Conservation (phyloP, 768 basidiomycete species). For the Stropharia rugosoannulata region DNA sequence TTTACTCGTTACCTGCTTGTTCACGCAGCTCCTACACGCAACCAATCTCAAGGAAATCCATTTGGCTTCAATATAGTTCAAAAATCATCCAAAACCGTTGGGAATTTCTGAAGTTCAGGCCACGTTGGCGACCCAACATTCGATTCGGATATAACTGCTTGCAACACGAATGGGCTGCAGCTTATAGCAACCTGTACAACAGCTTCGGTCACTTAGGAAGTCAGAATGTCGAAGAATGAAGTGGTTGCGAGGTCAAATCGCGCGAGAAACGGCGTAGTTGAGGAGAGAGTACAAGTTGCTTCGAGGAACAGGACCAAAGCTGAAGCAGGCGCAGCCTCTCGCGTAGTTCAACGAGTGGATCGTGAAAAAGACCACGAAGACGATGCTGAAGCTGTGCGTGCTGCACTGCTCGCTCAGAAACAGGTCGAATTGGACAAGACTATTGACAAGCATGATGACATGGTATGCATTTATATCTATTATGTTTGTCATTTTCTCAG, state of each 20-base stretch:
- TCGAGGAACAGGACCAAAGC: background rate
- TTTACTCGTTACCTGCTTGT: conserved; percentile 24
- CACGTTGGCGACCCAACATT: conserved; percentile 6
- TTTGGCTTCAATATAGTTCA: conserved; percentile 38
- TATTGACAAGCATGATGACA: conserved; percentile 65
- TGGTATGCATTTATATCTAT: conserved; percentile 48
- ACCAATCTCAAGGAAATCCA: conserved; percentile 10
- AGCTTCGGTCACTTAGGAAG: background rate
- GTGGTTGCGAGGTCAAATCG: background rate
- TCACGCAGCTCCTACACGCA: conserved; percentile 9
- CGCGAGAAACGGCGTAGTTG: background rate
- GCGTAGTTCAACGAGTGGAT: background rate
- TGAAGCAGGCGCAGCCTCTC: conserved; percentile 7
- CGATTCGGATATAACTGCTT: conserved; percentile 14
- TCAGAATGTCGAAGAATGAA: background rate
- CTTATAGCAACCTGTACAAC: background rate
- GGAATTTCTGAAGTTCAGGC: conserved; percentile 64
- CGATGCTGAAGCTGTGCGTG: conserved; percentile 34
- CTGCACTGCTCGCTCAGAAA: conserved; percentile 53
- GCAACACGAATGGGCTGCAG: background rate
- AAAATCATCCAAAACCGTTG: conserved; percentile 62
- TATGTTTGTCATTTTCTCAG: background rate
- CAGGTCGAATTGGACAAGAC: conserved; percentile 59
- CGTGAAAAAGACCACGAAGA: conserved; percentile 10
- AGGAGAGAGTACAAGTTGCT: background rate